Base-by-base conservation (phyloP, 1,284 basidiomycete species). In the Marasmius oreades region DNA sequence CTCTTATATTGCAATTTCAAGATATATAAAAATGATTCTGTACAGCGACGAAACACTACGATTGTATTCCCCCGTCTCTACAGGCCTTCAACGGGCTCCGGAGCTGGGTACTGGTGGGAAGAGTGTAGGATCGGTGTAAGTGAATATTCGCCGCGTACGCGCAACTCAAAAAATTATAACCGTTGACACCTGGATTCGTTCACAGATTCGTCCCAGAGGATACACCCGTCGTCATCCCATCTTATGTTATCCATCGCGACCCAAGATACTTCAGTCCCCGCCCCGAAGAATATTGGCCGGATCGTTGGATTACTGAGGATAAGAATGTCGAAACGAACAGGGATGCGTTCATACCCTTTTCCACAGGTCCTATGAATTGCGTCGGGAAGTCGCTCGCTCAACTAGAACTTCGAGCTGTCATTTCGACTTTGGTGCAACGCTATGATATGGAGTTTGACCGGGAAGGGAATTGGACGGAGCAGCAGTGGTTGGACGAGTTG, bases 271-370 rank as follows among this genome's bases (percentile, higher is more conserved):
- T 78, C 62, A 71, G 67, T 23, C 76, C 76, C 3, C 56, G 65
- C 2, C 68, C 77, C 0, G 68, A 77, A 10, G 26, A 59, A 6
- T 80, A 77, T 67, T 61, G 74, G 43, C 78, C 75, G 7, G 73
- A 76, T 54, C 65, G 74, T n/a, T 76, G 75, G 73, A 63, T 74
- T 4, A 31, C 66, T 5, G 68, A 10, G 54, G 67, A 51, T 63
- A 67, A 55, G 51, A 62, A 36, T 53, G 14, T 65, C 8, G 52
- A 61, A 8, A 51, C 63, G 47, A 62, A 69, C 33, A 60, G 43
- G n/a, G 51, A 55, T 16, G 69, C 61, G 5, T 73, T 70, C 59
- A 65, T 72, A 46, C 70, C 73, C 0, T 73, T 69, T 55, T 73
- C 68, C 16, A 57, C 58, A 46, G 70, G 72, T 0, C 70, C 70